Conservation (phyloP, 148 eudicot genomes). For the Cornus controversa region DNA sequence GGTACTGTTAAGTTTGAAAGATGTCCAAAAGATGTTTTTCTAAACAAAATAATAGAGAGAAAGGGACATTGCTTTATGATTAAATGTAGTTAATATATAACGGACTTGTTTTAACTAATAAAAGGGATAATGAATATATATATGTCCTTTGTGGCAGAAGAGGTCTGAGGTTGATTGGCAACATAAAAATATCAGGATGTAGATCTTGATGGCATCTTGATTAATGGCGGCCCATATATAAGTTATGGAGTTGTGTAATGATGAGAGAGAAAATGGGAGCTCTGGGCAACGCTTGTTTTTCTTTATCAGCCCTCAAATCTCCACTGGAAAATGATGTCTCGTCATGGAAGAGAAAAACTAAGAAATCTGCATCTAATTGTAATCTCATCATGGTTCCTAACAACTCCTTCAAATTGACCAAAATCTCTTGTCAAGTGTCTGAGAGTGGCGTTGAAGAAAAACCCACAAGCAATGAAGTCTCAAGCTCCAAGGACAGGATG, state of each 20-base stretch:
- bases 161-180: too few species aligned
- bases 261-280: slow-evolving; percentile 30
- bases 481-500: slow-evolving; percentile 37
- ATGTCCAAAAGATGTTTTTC: too few species aligned
- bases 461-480: slow-evolving; percentile 21
- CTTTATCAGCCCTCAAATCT: slow-evolving; percentile 14
- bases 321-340: slow-evolving; percentile 20
- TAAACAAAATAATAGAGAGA: too few species aligned
- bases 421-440: slow-evolving; percentile 43
- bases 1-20: too few species aligned
- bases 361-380: background rate
- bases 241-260: background rate
- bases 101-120: too few species aligned
- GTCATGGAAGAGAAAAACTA: slow-evolving; percentile 10
- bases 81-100: too few species aligned
- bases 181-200: too few species aligned
- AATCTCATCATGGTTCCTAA: slow-evolving; percentile 19
- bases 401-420: slow-evolving; percentile 9
- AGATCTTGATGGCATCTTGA: too few species aligned
- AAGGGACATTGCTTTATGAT: too few species aligned
- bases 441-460: slow-evolving; percentile 39
- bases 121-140: too few species aligned
- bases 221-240: too few species aligned
- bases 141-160: too few species aligned
- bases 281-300: slow-evolving; percentile 20